These are phyloP conservation scores for Gentiana straminea DNA, from an alignment of 257 asterid species.

Conservation along the genomic window DNA sequence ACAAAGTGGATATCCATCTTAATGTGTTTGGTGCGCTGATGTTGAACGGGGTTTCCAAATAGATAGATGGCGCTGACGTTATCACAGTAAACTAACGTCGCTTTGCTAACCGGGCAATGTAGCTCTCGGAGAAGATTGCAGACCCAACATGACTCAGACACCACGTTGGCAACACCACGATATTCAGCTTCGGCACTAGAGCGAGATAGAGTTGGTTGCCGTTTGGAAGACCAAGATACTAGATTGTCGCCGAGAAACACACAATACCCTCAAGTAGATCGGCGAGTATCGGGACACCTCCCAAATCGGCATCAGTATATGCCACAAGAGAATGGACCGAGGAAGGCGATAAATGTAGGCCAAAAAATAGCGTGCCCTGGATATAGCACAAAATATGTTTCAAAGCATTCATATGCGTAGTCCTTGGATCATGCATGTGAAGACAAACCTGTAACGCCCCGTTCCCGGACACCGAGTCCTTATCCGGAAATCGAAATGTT, in stretches of 20 bases:
- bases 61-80: no score
- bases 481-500: no score
- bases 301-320: neutral
- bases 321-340: neutral
- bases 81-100: no score
- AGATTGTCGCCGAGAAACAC: neutral
- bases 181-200: slow-evolving; percentile 1
- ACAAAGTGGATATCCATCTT: no score
- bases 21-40: no score
- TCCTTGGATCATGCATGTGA: no score
- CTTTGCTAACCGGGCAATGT: no score
- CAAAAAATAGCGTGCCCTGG: neutral
- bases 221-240: neutral
- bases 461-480: no score
- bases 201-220: neutral
- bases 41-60: no score
- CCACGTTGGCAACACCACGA: neutral
- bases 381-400: neutral
- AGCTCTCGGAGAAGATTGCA: neutral
- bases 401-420: neutral
- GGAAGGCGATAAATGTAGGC: neutral
- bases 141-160: neutral
- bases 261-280: no score
- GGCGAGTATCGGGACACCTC: neutral
- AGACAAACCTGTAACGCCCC: no score